Percentiles rank a stretch among this genome's conserved stretches.
phyloP scores from a whole-genome alignment of 768 basidiomycete species.

The Mycena latifolia region DNA sequence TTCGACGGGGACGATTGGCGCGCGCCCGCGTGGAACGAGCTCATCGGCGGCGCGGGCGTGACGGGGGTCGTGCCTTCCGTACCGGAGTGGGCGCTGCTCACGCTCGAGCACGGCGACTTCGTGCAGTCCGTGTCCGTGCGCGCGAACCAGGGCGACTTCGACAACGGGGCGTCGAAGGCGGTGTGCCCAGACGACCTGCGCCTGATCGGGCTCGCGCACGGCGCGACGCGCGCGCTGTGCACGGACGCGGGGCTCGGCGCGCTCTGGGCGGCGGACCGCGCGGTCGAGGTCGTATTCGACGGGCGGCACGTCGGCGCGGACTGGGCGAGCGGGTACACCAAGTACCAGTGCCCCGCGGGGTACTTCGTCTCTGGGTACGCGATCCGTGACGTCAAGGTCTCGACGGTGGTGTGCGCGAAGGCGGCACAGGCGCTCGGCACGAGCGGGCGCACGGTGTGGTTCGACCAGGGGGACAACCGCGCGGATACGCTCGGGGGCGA shows the following conservation, averaged over 20 bases:
- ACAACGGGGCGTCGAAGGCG: constrained; percentile 33
- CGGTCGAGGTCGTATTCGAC: constrained; percentile 24
- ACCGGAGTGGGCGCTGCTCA: constrained; percentile 32
- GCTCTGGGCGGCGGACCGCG: constrained; percentile 20
- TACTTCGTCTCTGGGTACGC: constrained; percentile 30
- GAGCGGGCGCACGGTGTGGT: constrained; percentile 35
- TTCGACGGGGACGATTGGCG: constrained; percentile 36
- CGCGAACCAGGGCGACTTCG: constrained; percentile 29
- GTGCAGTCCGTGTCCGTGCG: constrained; percentile 24
- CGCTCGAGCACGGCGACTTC: constrained; percentile 33
- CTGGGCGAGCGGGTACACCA: constrained; percentile 35
- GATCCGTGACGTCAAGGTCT: constrained; percentile 29
- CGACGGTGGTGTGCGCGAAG: constrained; percentile 27
- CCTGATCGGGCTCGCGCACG: constrained; percentile 31
- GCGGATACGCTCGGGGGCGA: constrained; percentile 28
- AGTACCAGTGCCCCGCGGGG: constrained; percentile 28
- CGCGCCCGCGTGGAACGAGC: constrained; percentile 24
- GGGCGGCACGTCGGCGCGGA: constrained; percentile 28
- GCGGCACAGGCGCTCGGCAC: constrained; percentile 24
- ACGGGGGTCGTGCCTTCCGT: constrained; percentile 2
- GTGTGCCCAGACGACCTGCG: constrained; percentile 34
- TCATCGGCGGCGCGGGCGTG: constrained; percentile 17
- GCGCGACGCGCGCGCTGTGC: constrained; percentile 32
- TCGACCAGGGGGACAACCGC: constrained; percentile 31
- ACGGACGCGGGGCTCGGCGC: constrained; percentile 23